These are phyloP conservation scores for Tolypocladium pustulatum DNA, from an alignment of 2,329 filamentous ascomycete species.

Conservation along the genomic window DNA sequence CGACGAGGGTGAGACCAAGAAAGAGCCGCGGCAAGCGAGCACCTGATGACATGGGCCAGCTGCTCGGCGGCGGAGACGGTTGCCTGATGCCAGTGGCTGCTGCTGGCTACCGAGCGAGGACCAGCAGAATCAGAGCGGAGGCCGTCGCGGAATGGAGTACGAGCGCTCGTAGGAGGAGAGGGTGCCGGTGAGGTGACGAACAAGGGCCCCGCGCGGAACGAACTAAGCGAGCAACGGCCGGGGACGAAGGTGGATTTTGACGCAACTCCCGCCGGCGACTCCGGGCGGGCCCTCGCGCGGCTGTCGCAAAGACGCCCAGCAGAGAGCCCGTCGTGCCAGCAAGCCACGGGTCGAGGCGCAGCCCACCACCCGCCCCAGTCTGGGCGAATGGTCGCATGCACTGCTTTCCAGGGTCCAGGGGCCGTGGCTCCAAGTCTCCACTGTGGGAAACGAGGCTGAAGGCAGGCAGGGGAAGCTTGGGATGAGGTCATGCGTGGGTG, in stretches of 20 bases:
- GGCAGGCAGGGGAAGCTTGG: neutral
- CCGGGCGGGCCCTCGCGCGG: constrained; percentile 1
- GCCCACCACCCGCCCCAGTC: constrained; percentile 2
- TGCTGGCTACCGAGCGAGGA: neutral
- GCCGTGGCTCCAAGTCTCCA: neutral
- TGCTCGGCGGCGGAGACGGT: neutral
- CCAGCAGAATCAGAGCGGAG: neutral
- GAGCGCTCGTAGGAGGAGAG: neutral
- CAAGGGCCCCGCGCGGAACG: too few relatives aligned
- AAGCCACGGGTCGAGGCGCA: constrained; percentile 15
- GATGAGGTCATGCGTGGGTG: neutral
- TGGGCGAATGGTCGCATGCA: neutral
- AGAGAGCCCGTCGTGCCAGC: neutral
- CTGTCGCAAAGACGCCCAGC: constrained; percentile 1
- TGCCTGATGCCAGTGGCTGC: neutral
- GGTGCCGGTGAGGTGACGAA: neutral
- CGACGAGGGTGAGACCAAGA: neutral
- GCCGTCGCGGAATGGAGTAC: neutral
- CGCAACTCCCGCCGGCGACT: constrained; percentile 15
- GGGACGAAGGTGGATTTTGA: neutral
- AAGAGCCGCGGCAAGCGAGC: neutral
- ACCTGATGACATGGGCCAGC: neutral
- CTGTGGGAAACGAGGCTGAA: neutral
- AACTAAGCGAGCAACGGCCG: neutral
- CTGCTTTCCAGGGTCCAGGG: neutral